phyloP scores from a whole-genome alignment of 106 monocot genomes.

The Apostasia shenzhenica region DNA sequence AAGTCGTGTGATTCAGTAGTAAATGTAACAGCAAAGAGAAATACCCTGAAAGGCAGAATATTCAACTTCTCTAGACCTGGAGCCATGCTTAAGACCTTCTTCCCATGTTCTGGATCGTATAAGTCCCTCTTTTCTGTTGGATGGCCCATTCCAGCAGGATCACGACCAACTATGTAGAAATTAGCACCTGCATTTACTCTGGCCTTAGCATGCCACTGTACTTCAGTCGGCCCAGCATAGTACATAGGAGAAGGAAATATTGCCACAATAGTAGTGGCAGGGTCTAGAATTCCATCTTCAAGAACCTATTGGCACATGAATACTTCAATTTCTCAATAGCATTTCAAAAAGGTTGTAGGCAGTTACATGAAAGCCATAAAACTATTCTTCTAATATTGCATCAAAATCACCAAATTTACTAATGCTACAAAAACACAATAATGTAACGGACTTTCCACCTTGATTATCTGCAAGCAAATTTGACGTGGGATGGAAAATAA shows the following conservation, averaged over 20 bases:
- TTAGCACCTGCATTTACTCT: conserved; percentile 97
- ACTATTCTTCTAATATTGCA: too few relatives aligned
- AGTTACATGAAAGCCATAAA: neutral
- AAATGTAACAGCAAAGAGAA: neutral
- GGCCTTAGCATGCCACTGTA: conserved; percentile 99
- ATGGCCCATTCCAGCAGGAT: conserved; percentile 97
- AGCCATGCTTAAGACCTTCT: conserved; percentile 96
- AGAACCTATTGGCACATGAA: conserved; percentile 44
- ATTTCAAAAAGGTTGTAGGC: neutral
- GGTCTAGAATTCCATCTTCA: conserved; percentile 95
- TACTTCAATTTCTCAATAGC: neutral
- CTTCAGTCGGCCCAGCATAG: conserved; percentile 98
- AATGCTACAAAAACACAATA: too few relatives aligned
- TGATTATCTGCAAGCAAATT: too few relatives aligned
- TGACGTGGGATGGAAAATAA: too few relatives aligned
- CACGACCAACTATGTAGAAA: conserved; percentile 98
- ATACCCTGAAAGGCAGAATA: conserved; percentile 91
- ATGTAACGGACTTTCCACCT: too few relatives aligned
- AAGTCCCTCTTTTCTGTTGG: conserved; percentile 89
- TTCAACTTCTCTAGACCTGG: conserved; percentile 91
- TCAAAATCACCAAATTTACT: too few relatives aligned
- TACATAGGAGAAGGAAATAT: conserved; percentile 99
- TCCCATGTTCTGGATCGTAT: conserved; percentile 97
- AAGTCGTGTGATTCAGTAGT: too few relatives aligned
- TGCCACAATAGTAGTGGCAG: conserved; percentile 82